Evolutionary conservation across 2,329 filamentous ascomycete species (phyloP), one percentile per base, ranked within the genome.

Genomic region (Plenodomus biglobosus): DNA sequence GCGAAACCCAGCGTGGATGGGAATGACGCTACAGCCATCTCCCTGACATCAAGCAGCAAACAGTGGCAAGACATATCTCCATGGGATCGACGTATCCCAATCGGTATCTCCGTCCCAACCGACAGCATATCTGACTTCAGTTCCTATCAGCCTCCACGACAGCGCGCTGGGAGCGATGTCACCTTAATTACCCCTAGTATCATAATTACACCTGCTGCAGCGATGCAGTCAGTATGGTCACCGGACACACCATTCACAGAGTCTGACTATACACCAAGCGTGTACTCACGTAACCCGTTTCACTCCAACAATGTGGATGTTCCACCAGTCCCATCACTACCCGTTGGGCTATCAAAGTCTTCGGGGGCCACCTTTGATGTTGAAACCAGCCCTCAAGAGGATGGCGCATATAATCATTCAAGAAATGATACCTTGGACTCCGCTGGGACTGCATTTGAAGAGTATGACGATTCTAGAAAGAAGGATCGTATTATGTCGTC

Each of bases 1-100:
- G 52, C 52, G 20, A 52, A 54, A 19, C 41, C 42, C 5, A 58
- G 55, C 24, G 43, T 54, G 18, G 59, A 60, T 37, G 44, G 37
- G 40, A 59, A 56, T 15, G 65, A 68, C 19, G 55, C 62, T 3
- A 70, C 63, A 6, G 62, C 67, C 8, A 64, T 63, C 13, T 64
- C 65, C 7, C 35, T 70, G 41, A 56, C 62, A 40, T 56, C 68
- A 39, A 59, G 59, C 35, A 61, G 53, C 41, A 69, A 61, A 50
- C 63, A 53, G 21, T 73, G 55, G 65, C 62, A 67, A 27, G 82
- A 84, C 52, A 75, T 88, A 3, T 88, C 86, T 13, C 86, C 87
- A 0, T 81, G 80, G 48, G 84, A 87, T 59, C 78, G 83, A n/a
- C 85, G 85, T 1, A 90, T 90, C 50, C 79, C 87, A 36, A 90